Base-by-base conservation (phyloP, 768 basidiomycete genomes). In the Ramaria rubella region DNA sequence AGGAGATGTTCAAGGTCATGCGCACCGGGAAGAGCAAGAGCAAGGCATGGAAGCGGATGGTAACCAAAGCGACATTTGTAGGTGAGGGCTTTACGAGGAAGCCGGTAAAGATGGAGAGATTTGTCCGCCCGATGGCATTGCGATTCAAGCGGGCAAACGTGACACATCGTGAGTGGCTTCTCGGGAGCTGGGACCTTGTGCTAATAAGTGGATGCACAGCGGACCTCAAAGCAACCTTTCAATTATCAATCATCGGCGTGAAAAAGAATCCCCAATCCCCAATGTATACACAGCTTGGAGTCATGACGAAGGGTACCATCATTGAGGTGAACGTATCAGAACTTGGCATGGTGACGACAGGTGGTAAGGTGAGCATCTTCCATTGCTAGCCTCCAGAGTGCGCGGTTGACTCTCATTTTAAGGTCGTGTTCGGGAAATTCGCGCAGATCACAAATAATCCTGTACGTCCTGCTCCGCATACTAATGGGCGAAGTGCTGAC, bases 221-320 rank as follows among this genome's bases (percentile, higher is more conserved):
- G 56, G 95, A 97, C 68, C 75, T 98, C 46, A 97, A 95, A 72
- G 96, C 95, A 7, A 99, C 96, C 4, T 99, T 99, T 82, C 96
- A 99, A 70, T 78, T 99, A 4, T 94, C 95, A 62, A 98, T 99
- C 61, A 75, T 99, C 43, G 91, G 91, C 44, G 96, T 99, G 56
- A 99, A 99, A 80, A 98, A 98, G 77, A 99, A 99, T 67, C 96
- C 96, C 24, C 96, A 98, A 69, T 96, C 94, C 19, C 95, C 96
- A 0, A 94, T 94, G 89, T 94, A 94, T 67, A 94, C 93, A 0
- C 90, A 93, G 66, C 82, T 94, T 38, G 95, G 95, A 50, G 96
- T 99, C 34, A 81, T 99, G 74, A 98, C 96, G 4, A 98, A 98
- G 71, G 96, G 96, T 49, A 99, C 96, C 1, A 86, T 99, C 62